These are phyloP conservation scores for Neocucurbitaria cava DNA, from an alignment of 2,329 filamentous ascomycete genomes.

Conservation along the genomic window DNA sequence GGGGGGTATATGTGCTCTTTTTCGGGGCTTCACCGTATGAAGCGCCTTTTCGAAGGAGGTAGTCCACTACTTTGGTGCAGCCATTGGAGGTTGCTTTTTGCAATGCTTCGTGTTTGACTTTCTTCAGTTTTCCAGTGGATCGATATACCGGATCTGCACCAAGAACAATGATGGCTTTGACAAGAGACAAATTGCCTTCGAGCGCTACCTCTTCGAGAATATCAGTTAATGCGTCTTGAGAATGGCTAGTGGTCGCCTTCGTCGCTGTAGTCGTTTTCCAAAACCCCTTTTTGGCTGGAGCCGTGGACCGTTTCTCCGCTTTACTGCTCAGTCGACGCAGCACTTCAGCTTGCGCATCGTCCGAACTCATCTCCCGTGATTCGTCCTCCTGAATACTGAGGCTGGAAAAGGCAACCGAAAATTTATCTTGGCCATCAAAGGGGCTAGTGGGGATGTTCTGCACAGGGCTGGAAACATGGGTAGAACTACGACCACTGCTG, in stretches of 20 bases:
- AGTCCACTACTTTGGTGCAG: constrained; percentile 20
- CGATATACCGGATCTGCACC: constrained; percentile 15
- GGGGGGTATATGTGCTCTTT: constrained; percentile 14
- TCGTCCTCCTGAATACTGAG: constrained; percentile 13
- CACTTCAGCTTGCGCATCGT: constrained; percentile 22
- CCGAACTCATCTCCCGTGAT: constrained; percentile 12
- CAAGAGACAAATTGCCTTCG: constrained; percentile 19
- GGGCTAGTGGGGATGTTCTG: constrained; percentile 7
- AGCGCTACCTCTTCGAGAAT: constrained; percentile 22
- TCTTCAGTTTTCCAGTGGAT: constrained; percentile 17
- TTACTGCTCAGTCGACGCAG: constrained; percentile 12
- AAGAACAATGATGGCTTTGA: constrained; percentile 17
- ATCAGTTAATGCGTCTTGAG: constrained; percentile 12
- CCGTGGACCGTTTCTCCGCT: constrained; percentile 10
- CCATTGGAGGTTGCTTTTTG: constrained; percentile 22
- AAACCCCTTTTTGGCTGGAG: constrained; percentile 18
- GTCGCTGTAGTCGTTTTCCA: constrained; percentile 13
- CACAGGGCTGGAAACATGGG: neutral
- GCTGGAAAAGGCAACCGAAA: constrained; percentile 17
- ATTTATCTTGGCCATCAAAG: constrained; percentile 10
- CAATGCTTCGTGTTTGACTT: constrained; percentile 23
- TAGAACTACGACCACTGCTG: constrained; percentile 13
- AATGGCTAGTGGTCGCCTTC: constrained; percentile 1
- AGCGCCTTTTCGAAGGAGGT: constrained; percentile 19
- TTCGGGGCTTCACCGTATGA: constrained; percentile 20